A percentile compares a stretch with the other conserved stretches of the same genome.
Evolutionary conservation across 2,329 filamentous ascomycete species (phyloP).

Genomic region (Xylaria arbuscula): DNA sequence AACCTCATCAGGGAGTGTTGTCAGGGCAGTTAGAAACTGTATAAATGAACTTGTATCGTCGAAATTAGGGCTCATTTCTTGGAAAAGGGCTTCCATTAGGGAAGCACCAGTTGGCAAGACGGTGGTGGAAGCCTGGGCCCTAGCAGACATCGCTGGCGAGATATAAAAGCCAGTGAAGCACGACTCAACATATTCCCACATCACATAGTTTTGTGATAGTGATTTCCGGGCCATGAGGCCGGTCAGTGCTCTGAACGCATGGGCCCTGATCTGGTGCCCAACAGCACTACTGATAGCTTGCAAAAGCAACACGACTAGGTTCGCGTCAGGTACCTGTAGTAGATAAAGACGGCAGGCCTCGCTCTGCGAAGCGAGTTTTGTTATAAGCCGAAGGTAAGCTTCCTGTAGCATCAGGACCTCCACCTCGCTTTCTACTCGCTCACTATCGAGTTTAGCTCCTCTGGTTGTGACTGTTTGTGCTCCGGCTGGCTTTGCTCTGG

Average conservation of each 20-base stretch:
- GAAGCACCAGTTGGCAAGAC: constrained; percentile 47
- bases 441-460: constrained; percentile 68
- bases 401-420: constrained; percentile 98
- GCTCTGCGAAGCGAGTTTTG: constrained; percentile 83
- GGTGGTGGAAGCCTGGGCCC: constrained; percentile 49
- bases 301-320: constrained; percentile 78
- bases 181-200: constrained; percentile 84
- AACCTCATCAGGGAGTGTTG: constrained; percentile 72
- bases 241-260: constrained; percentile 81
- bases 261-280: constrained; percentile 80
- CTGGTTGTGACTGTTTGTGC: constrained; percentile 66
- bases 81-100: constrained; percentile 73
- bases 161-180: constrained; percentile 76
- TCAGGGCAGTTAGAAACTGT: constrained; percentile 76
- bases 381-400: constrained; percentile 88
- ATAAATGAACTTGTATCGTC: constrained; percentile 90
- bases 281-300: constrained; percentile 82
- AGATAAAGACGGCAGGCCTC: constrained; percentile 78
- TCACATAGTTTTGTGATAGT: constrained; percentile 71
- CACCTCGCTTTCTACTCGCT: constrained; percentile 82
- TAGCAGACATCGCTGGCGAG: constrained; percentile 41
- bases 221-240: constrained; percentile 82
- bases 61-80: constrained; percentile 80
- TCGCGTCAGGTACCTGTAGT: constrained; percentile 71
- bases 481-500: constrained; percentile 75